Evolutionary conservation across 805 yeast genomes (phyloP).

Genomic region (Yamadazyma sp.): DNA sequence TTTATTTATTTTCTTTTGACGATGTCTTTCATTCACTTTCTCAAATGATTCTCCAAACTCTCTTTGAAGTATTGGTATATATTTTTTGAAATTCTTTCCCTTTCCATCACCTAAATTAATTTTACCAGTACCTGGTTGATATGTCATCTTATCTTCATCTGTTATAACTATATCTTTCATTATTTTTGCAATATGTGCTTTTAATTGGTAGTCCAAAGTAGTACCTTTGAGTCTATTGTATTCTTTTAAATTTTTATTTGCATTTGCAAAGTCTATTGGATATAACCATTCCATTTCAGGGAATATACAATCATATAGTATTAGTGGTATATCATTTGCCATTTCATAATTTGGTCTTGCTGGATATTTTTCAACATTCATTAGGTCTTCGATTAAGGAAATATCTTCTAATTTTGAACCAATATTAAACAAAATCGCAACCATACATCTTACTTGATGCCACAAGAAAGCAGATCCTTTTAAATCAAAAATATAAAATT

Average conservation of each 20-base stretch:
- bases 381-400: slow-evolving; percentile 50
- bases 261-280: slow-evolving; percentile 24
- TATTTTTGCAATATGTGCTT: slow-evolving; percentile 49
- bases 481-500: slow-evolving; percentile 67
- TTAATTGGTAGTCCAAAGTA: slow-evolving; percentile 56
- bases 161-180: slow-evolving; percentile 38
- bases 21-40: slow-evolving; percentile 62
- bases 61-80: slow-evolving; percentile 57
- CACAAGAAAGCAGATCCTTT: slow-evolving; percentile 89
- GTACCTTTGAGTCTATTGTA: slow-evolving; percentile 45
- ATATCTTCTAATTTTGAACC: slow-evolving; percentile 77
- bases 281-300: slow-evolving; percentile 68
- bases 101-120: slow-evolving; percentile 77
- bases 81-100: slow-evolving; percentile 56
- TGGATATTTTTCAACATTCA: slow-evolving; percentile 57
- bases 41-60: slow-evolving; percentile 64
- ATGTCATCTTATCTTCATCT: slow-evolving; percentile 15
- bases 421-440: slow-evolving; percentile 73
- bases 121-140: slow-evolving; percentile 18
- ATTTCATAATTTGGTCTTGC: slow-evolving; percentile 77
- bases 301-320: slow-evolving; percentile 80
- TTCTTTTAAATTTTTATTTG: slow-evolving; percentile 38
- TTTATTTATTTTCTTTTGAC: slow-evolving; percentile 27
- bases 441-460: slow-evolving; percentile 98
- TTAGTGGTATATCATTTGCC: slow-evolving; percentile 87